phyloP scores from a whole-genome alignment of 2,329 filamentous ascomycete species.

The Arachnomyces sp. region DNA sequence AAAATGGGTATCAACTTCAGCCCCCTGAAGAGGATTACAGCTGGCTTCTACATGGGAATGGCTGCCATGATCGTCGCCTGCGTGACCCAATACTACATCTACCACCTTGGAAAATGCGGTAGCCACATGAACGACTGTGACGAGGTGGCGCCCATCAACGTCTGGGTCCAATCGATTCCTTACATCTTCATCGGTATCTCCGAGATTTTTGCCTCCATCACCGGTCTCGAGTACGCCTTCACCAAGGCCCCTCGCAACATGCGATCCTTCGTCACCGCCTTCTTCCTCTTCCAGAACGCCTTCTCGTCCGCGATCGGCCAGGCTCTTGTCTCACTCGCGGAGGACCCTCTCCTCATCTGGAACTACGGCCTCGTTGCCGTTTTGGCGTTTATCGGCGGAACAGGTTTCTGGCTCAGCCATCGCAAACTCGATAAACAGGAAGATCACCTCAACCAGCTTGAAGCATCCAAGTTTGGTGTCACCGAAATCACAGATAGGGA shows the following conservation, averaged over 20 bases:
- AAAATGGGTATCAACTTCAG: constrained; percentile 42
- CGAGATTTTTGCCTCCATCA: constrained; percentile 51
- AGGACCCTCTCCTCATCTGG: constrained; percentile 60
- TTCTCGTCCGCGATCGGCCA: constrained; percentile 63
- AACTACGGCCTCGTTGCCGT: constrained; percentile 60
- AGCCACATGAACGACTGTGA: constrained; percentile 47
- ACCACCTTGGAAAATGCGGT: constrained; percentile 55
- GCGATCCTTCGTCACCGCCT: constrained; percentile 62
- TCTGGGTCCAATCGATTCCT: constrained; percentile 46
- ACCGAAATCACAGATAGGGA: no score
- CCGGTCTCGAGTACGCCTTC: constrained; percentile 66
- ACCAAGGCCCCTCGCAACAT: constrained; percentile 72
- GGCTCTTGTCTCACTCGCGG: constrained; percentile 54
- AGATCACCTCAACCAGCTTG: constrained; percentile 52
- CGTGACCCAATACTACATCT: constrained; percentile 46
- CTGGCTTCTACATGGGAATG: constrained; percentile 42
- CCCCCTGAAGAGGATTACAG: constrained; percentile 45
- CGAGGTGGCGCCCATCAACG: constrained; percentile 51
- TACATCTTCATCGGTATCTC: constrained; percentile 49
- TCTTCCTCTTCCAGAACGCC: constrained; percentile 64
- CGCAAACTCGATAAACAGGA: constrained; percentile 57
- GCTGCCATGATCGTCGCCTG: constrained; percentile 43
- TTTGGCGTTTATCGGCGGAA: constrained; percentile 54
- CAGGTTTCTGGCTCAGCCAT: constrained; percentile 62
- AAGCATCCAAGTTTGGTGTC: no score